A percentile compares a stretch with the other conserved stretches of the same genome.
These are phyloP conservation scores for Pueraria montana DNA, from an alignment of 306 rosid species.

Conservation along the genomic window DNA sequence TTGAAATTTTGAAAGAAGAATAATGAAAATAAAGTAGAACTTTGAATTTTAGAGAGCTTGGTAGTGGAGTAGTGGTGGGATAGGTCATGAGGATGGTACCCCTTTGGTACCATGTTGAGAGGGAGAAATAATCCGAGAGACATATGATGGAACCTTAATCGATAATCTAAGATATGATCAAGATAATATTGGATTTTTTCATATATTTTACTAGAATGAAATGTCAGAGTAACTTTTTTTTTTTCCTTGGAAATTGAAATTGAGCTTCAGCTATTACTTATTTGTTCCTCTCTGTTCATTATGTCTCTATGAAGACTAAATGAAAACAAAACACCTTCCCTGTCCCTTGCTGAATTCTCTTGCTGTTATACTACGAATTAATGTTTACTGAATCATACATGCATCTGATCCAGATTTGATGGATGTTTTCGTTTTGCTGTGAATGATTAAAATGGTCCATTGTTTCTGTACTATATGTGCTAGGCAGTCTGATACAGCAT, in stretches of 20 bases:
- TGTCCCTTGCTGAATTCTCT: not conserved
- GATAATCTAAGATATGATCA: not conserved
- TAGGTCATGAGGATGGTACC: not conserved
- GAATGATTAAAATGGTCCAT: not conserved
- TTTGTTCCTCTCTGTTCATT: not conserved
- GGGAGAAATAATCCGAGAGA: not conserved
- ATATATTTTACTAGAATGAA: not conserved
- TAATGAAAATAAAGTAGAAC: not conserved
- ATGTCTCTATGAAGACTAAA: not conserved
- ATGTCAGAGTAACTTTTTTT: not conserved
- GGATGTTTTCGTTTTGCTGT: not conserved
- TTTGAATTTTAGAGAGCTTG: not conserved
- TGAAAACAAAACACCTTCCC: not conserved
- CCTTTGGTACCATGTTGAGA: not conserved
- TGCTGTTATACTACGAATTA: not conserved
- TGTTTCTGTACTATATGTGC: not conserved
- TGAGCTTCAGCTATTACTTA: not conserved
- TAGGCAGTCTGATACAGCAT: not conserved
- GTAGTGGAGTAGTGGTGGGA: not conserved
- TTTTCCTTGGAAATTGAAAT: too few relatives aligned
- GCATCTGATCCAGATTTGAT: not conserved
- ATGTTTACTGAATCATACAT: not conserved
- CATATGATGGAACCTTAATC: not conserved
- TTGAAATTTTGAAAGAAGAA: not conserved
- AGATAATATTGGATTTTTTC: not conserved